A percentile compares a stretch with the other conserved stretches of the same genome.
Conservation (phyloP, 805 yeast genomes). For the Brettanomyces anomalus region DNA sequence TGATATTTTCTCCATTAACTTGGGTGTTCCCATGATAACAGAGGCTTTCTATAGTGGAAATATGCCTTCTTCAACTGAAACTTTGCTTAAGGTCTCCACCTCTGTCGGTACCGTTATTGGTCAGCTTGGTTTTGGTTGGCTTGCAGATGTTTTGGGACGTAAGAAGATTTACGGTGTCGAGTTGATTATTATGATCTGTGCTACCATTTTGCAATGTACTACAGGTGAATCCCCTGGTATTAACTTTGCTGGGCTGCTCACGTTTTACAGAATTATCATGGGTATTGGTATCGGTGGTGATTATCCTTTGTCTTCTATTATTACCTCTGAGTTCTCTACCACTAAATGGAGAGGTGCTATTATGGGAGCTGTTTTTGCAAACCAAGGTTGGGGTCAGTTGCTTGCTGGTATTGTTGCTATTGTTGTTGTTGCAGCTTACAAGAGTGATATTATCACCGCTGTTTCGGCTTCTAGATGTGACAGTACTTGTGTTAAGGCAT, state of each 20-base stretch:
- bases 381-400: slow-evolving; percentile 96
- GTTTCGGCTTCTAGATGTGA: slow-evolving; percentile 52
- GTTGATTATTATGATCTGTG: slow-evolving; percentile 73
- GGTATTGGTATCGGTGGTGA: slow-evolving; percentile 99
- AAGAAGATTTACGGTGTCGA: slow-evolving; percentile 83
- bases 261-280: slow-evolving; percentile 75
- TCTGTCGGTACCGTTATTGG: slow-evolving; percentile 93
- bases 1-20: slow-evolving; percentile 84
- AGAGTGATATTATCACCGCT: slow-evolving; percentile 46
- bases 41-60: slow-evolving; percentile 64
- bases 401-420: slow-evolving; percentile 79
- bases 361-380: slow-evolving; percentile 93
- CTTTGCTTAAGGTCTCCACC: slow-evolving; percentile 78
- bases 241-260: slow-evolving; percentile 62
- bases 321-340: slow-evolving; percentile 85
- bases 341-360: slow-evolving; percentile 98
- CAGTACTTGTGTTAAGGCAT: slow-evolving; percentile 59
- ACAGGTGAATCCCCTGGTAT: slow-evolving; percentile 66
- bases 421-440: slow-evolving; percentile 69
- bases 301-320: slow-evolving; percentile 88
- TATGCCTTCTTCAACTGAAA: slow-evolving; percentile 59
- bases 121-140: slow-evolving; percentile 73
- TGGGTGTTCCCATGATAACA: slow-evolving; percentile 71
- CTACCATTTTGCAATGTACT: slow-evolving; percentile 70
- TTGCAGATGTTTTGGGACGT: slow-evolving; percentile 80